These are phyloP conservation scores for Skeletonema tropicum DNA, from an alignment of 108 stramenopile species.

Conservation along the genomic window DNA sequence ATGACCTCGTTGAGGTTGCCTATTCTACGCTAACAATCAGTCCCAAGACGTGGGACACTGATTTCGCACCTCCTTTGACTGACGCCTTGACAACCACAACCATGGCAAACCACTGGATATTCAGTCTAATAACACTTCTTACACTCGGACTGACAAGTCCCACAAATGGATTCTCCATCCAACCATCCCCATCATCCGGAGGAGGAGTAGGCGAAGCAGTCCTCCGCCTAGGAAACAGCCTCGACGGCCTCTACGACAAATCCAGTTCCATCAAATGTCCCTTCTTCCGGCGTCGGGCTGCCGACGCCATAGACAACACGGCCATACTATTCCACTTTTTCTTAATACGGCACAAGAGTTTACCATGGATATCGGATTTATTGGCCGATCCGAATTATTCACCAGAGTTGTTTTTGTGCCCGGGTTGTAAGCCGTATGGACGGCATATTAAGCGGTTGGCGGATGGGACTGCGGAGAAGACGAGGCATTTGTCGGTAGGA, in stretches of 20 bases:
- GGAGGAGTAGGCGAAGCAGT: constrained; percentile 1
- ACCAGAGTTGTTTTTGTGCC: constrained; percentile 6
- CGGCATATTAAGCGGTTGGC: constrained; percentile 29
- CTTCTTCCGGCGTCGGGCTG: constrained; percentile 71
- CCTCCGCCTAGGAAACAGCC: constrained; percentile 22
- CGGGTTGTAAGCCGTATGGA: constrained; percentile 48
- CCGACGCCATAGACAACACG: constrained; percentile 70
- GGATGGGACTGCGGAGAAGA: constrained; percentile 34
- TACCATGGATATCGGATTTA: constrained; percentile 28
- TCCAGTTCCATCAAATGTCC: constrained; percentile 78
- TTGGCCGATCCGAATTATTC: constrained; percentile 8
- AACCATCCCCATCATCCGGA: not conserved
- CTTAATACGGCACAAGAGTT: constrained; percentile 71
- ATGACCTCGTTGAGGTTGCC: too few relatives aligned
- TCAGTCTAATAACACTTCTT: not conserved
- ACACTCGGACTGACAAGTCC: not conserved
- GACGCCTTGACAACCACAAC: too few relatives aligned
- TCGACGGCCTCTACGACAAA: constrained; percentile 53
- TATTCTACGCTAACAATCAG: too few relatives aligned
- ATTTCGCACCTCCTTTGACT: too few relatives aligned
- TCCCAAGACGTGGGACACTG: too few relatives aligned
- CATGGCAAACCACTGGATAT: not conserved
- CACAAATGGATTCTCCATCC: not conserved
- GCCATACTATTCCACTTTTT: constrained; percentile 67
- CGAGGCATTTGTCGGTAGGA: constrained; percentile 28